Percentiles rank a stretch among this genome's conserved stretches.
These are phyloP conservation scores for Penicillium atrosanguineum DNA, from an alignment of 495 filamentous ascomycete species.

Conservation along the genomic window DNA sequence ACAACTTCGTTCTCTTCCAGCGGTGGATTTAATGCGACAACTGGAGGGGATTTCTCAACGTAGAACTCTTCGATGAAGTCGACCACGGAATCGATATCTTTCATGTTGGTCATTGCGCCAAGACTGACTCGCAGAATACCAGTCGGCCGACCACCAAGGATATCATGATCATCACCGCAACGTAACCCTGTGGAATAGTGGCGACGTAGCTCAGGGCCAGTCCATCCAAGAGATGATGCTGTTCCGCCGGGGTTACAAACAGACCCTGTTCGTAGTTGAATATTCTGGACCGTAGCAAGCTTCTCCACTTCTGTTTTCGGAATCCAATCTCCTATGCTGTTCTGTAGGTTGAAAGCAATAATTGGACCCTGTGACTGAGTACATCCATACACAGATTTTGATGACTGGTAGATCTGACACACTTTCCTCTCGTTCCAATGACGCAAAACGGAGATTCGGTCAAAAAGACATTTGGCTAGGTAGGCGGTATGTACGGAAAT, in stretches of 20 bases:
- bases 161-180: conserved; percentile 76
- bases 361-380: conserved; percentile 66
- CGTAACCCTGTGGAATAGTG: conserved; percentile 80
- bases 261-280: conserved; percentile 82
- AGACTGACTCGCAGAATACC: conserved; percentile 82
- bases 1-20: conserved; percentile 13
- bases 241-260: conserved; percentile 91
- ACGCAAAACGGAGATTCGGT: conserved; percentile 54
- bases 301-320: conserved; percentile 83
- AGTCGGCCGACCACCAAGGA: conserved; percentile 79
- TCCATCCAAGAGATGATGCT: conserved; percentile 62
- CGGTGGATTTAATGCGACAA: conserved; percentile 20
- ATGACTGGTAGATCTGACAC: conserved; percentile 62
- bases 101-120: conserved; percentile 80
- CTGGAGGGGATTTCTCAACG: conserved; percentile 44
- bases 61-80: conserved; percentile 79
- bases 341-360: conserved; percentile 78
- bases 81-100: conserved; percentile 70
- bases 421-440: conserved; percentile 68
- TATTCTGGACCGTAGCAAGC: conserved; percentile 69
- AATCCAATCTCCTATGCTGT: conserved; percentile 65
- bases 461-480: conserved; percentile 57
- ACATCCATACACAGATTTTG: conserved; percentile 38
- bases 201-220: conserved; percentile 72
- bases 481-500: conserved; percentile 73